Evolutionary conservation across 805 yeast genomes (phyloP).

Genomic region (Starmerella kuoi): DNA sequence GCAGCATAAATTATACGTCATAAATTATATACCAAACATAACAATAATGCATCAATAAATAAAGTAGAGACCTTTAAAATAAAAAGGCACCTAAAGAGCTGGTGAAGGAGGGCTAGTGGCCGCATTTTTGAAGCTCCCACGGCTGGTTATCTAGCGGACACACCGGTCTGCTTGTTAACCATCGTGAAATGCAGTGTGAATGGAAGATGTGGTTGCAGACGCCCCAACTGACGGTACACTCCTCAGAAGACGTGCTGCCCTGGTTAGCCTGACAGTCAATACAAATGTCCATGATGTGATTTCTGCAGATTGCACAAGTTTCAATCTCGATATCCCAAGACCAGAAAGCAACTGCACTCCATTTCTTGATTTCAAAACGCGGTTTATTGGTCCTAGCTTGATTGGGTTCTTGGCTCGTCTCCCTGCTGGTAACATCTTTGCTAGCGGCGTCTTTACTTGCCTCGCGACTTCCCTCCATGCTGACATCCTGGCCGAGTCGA

Average conservation of each 20-base stretch:
- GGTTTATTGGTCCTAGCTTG: no score
- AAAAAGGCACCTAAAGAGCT: neutral
- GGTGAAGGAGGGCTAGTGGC: constrained; percentile 33
- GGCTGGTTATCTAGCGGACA: constrained; percentile 94
- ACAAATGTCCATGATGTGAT: constrained; percentile 96
- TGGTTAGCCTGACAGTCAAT: constrained; percentile 86
- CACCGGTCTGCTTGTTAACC: constrained; percentile 90
- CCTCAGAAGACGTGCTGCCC: constrained; percentile 47
- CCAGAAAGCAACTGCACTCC: constrained; percentile 99
- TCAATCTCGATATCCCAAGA: constrained; percentile 96
- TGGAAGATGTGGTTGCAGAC: constrained; percentile 97
- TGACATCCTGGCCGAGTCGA: neutral
- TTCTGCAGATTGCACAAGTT: constrained; percentile 95
- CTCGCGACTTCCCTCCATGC: constrained; percentile 1
- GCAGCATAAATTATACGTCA: no score
- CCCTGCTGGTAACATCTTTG: no score
- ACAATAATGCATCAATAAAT: no score
- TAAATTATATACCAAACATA: no score
- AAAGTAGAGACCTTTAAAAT: neutral
- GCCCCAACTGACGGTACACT: constrained; percentile 96
- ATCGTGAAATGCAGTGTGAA: constrained; percentile 86
- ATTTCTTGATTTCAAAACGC: constrained; percentile 81
- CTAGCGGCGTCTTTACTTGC: no score
- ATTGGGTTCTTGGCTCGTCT: no score
- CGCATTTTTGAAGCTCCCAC: constrained; percentile 70